Conservation (phyloP, 2,329 filamentous ascomycete species). For the Cercospora citrullina region DNA sequence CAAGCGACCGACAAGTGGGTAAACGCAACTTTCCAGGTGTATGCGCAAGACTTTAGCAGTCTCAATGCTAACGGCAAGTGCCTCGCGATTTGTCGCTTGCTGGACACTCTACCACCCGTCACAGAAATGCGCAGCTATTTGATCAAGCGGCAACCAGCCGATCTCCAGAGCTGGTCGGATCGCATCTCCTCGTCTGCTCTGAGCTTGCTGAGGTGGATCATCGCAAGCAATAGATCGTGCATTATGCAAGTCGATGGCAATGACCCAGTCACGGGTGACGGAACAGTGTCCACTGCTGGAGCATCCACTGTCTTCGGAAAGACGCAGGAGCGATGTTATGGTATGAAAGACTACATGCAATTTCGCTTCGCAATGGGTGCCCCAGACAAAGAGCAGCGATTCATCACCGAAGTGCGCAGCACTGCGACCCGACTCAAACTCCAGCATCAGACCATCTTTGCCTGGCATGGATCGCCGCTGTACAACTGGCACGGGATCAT, state of each 20-base stretch:
- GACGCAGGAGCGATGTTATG: constrained; percentile 53
- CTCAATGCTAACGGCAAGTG: constrained; percentile 50
- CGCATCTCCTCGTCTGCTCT: constrained; percentile 65
- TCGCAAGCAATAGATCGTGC: constrained; percentile 84
- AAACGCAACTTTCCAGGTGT: constrained; percentile 46
- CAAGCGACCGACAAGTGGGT: constrained; percentile 33
- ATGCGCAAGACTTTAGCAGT: constrained; percentile 60
- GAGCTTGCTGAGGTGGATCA: constrained; percentile 77
- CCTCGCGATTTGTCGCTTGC: constrained; percentile 52
- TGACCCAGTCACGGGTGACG: background rate
- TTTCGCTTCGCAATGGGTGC: constrained; percentile 87
- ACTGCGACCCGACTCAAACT: constrained; percentile 45
- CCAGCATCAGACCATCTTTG: constrained; percentile 70
- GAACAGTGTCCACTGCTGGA: constrained; percentile 20
- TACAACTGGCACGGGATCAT: constrained; percentile 89
- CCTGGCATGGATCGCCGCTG: constrained; percentile 79
- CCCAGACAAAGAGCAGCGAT: constrained; percentile 79
- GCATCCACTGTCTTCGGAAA: constrained; percentile 12
- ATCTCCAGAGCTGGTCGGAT: constrained; percentile 55
- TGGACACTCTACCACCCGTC: constrained; percentile 64
- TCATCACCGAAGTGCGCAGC: constrained; percentile 62
- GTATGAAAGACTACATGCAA: constrained; percentile 69
- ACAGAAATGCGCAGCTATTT: constrained; percentile 55
- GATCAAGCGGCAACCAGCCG: constrained; percentile 39
- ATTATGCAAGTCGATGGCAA: constrained; percentile 70